Base-by-base conservation (phyloP, 305 asterid species). In the Fraxinus xanthoxyloides region DNA sequence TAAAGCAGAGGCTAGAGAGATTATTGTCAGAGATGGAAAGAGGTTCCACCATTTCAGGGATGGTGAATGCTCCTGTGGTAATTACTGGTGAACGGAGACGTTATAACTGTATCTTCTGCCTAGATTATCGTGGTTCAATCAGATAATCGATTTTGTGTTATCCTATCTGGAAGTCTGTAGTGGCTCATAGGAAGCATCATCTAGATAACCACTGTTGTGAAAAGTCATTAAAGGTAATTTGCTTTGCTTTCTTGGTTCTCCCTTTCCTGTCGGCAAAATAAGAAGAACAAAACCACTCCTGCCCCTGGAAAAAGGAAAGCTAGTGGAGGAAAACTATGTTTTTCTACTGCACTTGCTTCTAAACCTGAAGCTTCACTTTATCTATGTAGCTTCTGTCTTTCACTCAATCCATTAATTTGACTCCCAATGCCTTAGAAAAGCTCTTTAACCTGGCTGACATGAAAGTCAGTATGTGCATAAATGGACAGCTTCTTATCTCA, bases 41-140 rank as follows among this genome's bases (percentile, higher is more conserved):
- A 92, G 98, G 87, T 94, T 93, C 85, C 98, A 93, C 87, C 98
- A 94, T 87, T 94, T 93, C 84, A 90, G 87, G 85, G 89, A 92
- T 85, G 98, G 98, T 61, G 91, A 90, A 87, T 95, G 98, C 83
- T 95, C 98, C 72, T 95, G 98, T 79, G 92, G 93, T 77, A 87
- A 95, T 86, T 95, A 89, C 84, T 95, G 98, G 98, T 92, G 93
- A 93, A 93, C 19, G 32, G 73, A 76, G 82, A 73, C 28, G 75
- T 32, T 51, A 40, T 32, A 75, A 10, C 76, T 32, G 17, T 77
- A 51, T 67, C 75, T 9, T 77, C 46, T 72, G 75, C 19, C 15
- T 26, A 26, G 21, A 51, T 38, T 75, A 43, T 70, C 77, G 24
- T 69, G 79, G 72, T 38, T 61, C 74, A 26, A 63, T 63, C 65